These are phyloP conservation scores for Saccharomyces mikatae DNA, from an alignment of 805 yeast species.

Conservation along the genomic window DNA sequence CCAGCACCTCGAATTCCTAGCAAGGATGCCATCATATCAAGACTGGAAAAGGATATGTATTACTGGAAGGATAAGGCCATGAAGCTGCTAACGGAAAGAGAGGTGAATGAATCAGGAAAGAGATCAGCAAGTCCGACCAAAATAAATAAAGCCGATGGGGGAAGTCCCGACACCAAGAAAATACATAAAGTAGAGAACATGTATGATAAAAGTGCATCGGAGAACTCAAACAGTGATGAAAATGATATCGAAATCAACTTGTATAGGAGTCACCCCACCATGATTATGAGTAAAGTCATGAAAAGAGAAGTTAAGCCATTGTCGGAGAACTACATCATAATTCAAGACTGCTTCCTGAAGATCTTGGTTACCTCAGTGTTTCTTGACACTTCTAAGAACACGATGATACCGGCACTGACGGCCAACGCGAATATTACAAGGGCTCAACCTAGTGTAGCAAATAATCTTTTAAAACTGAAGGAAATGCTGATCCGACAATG, in stretches of 20 bases:
- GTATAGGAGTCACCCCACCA: constrained; percentile 21
- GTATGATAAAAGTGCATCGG: not conserved
- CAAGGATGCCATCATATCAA: constrained; percentile 25
- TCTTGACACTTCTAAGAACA: constrained; percentile 21
- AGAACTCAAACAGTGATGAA: not conserved
- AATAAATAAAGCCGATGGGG: not conserved
- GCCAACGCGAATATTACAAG: constrained; percentile 22
- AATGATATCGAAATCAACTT: constrained; percentile 21
- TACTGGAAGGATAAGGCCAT: constrained; percentile 28
- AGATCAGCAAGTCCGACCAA: not conserved
- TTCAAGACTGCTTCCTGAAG: constrained; percentile 26
- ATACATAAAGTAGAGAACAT: not conserved
- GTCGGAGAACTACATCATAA: constrained; percentile 26
- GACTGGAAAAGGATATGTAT: constrained; percentile 26
- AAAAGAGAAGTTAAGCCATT: constrained; percentile 29
- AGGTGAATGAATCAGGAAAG: not conserved
- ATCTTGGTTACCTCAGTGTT: constrained; percentile 24
- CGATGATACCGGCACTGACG: constrained; percentile 26
- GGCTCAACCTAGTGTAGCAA: constrained; percentile 19
- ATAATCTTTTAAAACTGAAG: constrained; percentile 19
- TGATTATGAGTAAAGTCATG: constrained; percentile 26
- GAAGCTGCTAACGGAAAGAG: constrained; percentile 5
- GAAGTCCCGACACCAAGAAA: not conserved
- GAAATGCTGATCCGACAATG: constrained; percentile 20
- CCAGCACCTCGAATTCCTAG: constrained; percentile 26